Evolutionary conservation across 371 early-diverging fungal species (phyloP), one percentile per base, ranked within the genome.

Genomic region (Cokeromyces recurvatus): DNA sequence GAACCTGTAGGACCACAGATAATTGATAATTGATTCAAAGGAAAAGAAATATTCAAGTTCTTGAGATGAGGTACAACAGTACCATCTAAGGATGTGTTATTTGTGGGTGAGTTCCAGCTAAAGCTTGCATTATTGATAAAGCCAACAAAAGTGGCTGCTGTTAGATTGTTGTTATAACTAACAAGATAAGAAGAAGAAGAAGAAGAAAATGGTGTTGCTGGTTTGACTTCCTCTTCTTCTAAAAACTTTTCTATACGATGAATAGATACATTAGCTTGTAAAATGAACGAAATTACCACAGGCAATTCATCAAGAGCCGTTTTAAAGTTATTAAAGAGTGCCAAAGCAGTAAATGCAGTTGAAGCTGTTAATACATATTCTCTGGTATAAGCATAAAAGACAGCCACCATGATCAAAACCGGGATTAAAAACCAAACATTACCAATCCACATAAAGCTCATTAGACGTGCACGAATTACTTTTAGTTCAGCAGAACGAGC

Each of bases 1-100:
- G 86, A 79, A 0, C 94, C 93, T 21, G 86, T 85, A 4, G 83
- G 71, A 2, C 93, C 91, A 50, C 89, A 81, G 12, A 91, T 68
- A 29, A 90, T 81, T 4, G 88, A 86, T 20, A 94, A 69, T 27
- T 81, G 72, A 24, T 73, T 74, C n/a, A 74, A 55, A 5, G 80
- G 81, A 51, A 92, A 86, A 2, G 57, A 45, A 6, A 85, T 57
- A 32, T 73, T 74, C 8, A 90, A 45, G 31, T 76, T 59, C 39
- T 81, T 77, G 37, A 91, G 73, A 12, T 59, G 47, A 17, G 78
- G 20, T 11, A 12, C 14, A 37, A 56, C 38, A 57, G 55, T 45
- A 42, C 36, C 10, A 12, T 53, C 48, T 2, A 61, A 70, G n/a
- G n/a, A n/a, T n/a, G n/a, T n/a, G n/a, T n/a, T n/a, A n/a, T n/a